These are phyloP conservation scores for Komagataella mondaviorum DNA, from an alignment of 805 yeast genomes.

Conservation along the genomic window DNA sequence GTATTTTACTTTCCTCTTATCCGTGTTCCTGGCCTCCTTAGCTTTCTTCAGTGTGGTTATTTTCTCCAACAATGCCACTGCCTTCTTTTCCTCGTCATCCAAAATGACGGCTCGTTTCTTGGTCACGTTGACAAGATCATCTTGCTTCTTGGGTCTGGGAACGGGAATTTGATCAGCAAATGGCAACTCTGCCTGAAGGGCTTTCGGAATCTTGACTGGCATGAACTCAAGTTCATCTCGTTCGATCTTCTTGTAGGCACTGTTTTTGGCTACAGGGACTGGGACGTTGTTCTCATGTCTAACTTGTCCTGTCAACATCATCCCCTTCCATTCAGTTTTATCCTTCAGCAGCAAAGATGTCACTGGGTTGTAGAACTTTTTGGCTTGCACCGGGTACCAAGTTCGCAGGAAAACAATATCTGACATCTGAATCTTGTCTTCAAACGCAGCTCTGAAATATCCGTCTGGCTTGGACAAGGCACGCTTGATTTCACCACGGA, in stretches of 20 bases:
- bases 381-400: conserved; percentile 91
- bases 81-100: conserved; percentile 87
- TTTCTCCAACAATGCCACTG: conserved; percentile 78
- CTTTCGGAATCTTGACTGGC: conserved; percentile 74
- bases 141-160: conserved; percentile 79
- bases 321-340: conserved; percentile 88
- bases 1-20: conserved; percentile 65
- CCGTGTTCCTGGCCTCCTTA: conserved; percentile 65
- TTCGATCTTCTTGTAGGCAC: conserved; percentile 58
- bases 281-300: conserved; percentile 61
- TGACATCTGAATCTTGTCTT: conserved; percentile 83
- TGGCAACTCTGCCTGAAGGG: conserved; percentile 68
- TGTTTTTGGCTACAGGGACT: conserved; percentile 42
- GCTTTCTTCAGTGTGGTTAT: conserved; percentile 75
- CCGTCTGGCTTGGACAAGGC: conserved; percentile 94
- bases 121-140: conserved; percentile 47
- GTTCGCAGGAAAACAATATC: conserved; percentile 85
- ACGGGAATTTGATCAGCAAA: conserved; percentile 82
- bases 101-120: conserved; percentile 87
- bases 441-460: conserved; percentile 90
- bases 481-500: conserved; percentile 93
- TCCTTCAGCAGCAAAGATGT: conserved; percentile 70
- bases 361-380: conserved; percentile 91
- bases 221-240: conserved; percentile 78
- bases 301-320: conserved; percentile 90